phyloP scores from a whole-genome alignment of 164 flowering plant genomes.

The Amborella trichopoda region DNA sequence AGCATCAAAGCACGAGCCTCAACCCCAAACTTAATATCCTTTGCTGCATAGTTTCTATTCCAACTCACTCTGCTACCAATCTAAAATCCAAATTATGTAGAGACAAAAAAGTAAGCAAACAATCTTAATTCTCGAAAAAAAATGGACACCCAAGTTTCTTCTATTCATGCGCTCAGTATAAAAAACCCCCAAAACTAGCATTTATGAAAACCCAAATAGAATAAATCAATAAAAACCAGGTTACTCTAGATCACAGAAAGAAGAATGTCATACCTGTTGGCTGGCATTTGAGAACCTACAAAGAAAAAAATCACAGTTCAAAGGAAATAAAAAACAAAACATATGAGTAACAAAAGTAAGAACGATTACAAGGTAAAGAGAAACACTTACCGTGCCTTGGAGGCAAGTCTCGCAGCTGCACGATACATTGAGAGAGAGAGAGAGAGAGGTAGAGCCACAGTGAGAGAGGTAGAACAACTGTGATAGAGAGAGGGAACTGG shows the following conservation, averaged over 20 bases:
- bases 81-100: background rate
- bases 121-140: background rate
- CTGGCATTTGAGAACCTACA: slow-evolving; percentile 1
- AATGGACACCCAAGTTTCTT: background rate
- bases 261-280: background rate
- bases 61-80: slow-evolving; percentile 14
- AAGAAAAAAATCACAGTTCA: too few species aligned
- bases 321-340: background rate
- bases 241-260: too few species aligned
- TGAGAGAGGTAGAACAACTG: background rate
- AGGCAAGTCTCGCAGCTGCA: background rate
- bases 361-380: background rate
- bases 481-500: background rate
- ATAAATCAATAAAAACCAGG: too few species aligned
- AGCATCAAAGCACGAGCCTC: slow-evolving; percentile 87
- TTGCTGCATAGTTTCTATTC: slow-evolving; percentile 82
- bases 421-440: background rate
- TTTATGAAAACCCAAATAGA: too few species aligned
- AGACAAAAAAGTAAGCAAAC: too few species aligned
- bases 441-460: background rate
- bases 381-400: background rate
- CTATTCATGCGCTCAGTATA: background rate
- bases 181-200: background rate
- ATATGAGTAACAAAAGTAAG: background rate
- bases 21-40: slow-evolving; percentile 74